These are phyloP conservation scores for Hypoxylon rickii DNA, from an alignment of 495 filamentous ascomycete genomes.

Conservation along the genomic window DNA sequence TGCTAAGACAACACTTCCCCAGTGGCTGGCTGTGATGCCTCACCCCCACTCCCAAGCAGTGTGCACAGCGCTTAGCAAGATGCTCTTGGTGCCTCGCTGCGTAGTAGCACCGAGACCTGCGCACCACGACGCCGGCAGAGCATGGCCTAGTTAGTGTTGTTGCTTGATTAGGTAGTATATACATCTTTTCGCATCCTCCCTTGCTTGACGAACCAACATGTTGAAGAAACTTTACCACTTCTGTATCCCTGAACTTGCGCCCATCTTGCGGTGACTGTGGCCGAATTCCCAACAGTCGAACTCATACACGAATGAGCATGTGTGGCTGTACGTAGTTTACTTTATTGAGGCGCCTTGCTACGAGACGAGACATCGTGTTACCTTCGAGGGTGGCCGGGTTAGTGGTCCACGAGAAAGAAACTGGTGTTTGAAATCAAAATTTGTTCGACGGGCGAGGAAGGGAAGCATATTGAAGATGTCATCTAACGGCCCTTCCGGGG, in stretches of 20 bases:
- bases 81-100: conserved; percentile 18
- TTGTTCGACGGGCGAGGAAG: conserved; percentile 1
- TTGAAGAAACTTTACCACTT: conserved; percentile 26
- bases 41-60: conserved; percentile 30
- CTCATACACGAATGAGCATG: background rate
- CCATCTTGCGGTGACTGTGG: conserved; percentile 12
- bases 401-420: conserved; percentile 6
- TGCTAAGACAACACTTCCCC: conserved; percentile 9
- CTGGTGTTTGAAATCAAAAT: conserved; percentile 1
- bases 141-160: conserved; percentile 22
- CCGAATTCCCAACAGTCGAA: background rate
- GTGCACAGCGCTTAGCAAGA: conserved; percentile 37
- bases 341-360: conserved; percentile 2
- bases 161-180: conserved; percentile 27
- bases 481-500: conserved; percentile 44
- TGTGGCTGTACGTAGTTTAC: conserved; percentile 4
- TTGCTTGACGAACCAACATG: conserved; percentile 9
- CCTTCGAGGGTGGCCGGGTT: too few relatives aligned
- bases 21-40: conserved; percentile 34
- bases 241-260: conserved; percentile 8
- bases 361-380: too few relatives aligned
- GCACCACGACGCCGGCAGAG: conserved; percentile 22
- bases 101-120: conserved; percentile 24
- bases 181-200: conserved; percentile 28
- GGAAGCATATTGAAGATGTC: conserved; percentile 34